Base-by-base conservation (phyloP, 306 rosid genomes). In the Vigna radiata region DNA sequence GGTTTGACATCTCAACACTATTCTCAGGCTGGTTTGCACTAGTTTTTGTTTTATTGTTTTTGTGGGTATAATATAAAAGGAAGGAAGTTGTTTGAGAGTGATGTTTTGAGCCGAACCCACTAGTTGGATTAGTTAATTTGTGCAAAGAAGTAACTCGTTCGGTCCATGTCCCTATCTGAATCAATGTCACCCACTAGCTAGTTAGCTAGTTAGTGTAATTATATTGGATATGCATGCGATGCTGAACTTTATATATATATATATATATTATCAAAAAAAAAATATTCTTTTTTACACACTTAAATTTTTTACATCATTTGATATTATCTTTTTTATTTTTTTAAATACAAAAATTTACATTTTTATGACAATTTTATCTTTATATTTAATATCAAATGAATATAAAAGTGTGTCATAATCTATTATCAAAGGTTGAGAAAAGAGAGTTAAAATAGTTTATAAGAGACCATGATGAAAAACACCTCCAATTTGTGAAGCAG, bases 1-100 rank as follows among this genome's bases (percentile, higher is more conserved):
- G 60, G 68, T 47, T 55, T 72, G 6, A 62, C 41, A 13, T 7
- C 41, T 64, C 39, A 67, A 67, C 12, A 19, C 49, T 66, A 67
- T 3, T 19, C 49, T 41, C 33, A 43, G 10, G 72, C 23, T 67
- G 55, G 55, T 67, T 7, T 44, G 39, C 6, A 44, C 55, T 67
- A 17, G 7, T n/a, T 33, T 33, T 62, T 62, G 68, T 60, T 60
- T 60, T 60, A 31, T 60, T 60, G 16, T 25, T 29, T 37, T 17
- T 65, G 9, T 18, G 31, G 70, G 14, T 14, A 29, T 29, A 39
- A 17, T 64, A 39, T 39, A 8, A 69, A 15, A 7, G 55, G 29
- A 25, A 11, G 44, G 27, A 29, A 29, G 17, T n/a, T 49, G 23
- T 70, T 17, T 43, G 23, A 25, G n/a, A 50, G 31, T 52, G 75